phyloP scores from a whole-genome alignment of 2,329 filamentous ascomycete genomes.

The Bretziella fagacearum region DNA sequence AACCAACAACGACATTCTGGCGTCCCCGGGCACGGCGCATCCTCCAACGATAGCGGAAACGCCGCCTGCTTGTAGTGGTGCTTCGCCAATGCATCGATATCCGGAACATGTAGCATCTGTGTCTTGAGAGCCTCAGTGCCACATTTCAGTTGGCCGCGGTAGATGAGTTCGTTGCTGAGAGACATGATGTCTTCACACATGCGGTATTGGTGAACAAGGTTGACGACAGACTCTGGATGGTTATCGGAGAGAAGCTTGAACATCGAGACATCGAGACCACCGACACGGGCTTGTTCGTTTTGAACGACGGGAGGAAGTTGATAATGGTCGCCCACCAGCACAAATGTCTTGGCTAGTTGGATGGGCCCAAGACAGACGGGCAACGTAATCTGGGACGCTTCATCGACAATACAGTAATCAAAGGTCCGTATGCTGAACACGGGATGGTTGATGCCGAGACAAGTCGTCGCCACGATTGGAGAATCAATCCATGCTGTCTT shows the following conservation, averaged over 20 bases:
- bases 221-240: constrained; percentile 76
- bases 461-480: constrained; percentile 86
- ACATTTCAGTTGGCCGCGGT: constrained; percentile 77
- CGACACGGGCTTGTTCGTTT: constrained; percentile 70
- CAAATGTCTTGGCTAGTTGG: constrained; percentile 79
- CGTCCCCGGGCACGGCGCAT: constrained; percentile 20
- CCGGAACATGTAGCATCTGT: constrained; percentile 50
- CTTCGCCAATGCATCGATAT: constrained; percentile 41
- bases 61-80: constrained; percentile 40
- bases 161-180: constrained; percentile 83
- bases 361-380: constrained; percentile 91
- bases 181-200: constrained; percentile 98
- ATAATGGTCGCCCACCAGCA: constrained; percentile 91
- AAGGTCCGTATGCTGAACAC: constrained; percentile 81
- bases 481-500: constrained; percentile 68
- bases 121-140: constrained; percentile 61
- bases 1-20: constrained; percentile 50
- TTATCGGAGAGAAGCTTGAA: constrained; percentile 86
- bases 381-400: constrained; percentile 92
- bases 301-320: constrained; percentile 88
- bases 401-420: constrained; percentile 96
- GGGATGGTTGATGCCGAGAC: constrained; percentile 75
- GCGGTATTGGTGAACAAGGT: constrained; percentile 87
- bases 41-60: neutral
- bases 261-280: constrained; percentile 78